These are phyloP conservation scores for Amaranthus cruentus DNA, from an alignment of 148 eudicot genomes.

Conservation along the genomic window DNA sequence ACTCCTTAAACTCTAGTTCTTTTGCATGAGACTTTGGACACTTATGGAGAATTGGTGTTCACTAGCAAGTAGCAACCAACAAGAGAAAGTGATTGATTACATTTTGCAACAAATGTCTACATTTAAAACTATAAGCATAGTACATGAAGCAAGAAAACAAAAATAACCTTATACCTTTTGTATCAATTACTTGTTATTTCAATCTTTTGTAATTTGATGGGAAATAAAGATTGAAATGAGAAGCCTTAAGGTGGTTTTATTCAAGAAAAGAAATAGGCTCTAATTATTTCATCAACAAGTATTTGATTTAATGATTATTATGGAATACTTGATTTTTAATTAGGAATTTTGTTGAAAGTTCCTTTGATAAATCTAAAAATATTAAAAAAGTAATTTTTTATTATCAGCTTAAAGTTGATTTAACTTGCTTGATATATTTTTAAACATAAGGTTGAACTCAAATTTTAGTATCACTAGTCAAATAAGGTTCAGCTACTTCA, in stretches of 20 bases:
- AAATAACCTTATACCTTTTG: neutral
- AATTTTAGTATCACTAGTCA: no score
- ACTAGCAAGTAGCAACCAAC: neutral
- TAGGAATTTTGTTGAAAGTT: no score
- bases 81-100: constrained; percentile 20
- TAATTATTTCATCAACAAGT: neutral
- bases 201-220: no score
- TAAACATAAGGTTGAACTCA: no score
- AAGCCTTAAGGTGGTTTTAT: neutral
- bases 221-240: neutral
- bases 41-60: constrained; percentile 4
- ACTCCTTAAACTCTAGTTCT: constrained; percentile 24
- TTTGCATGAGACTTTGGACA: constrained; percentile 24
- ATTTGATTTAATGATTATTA: no score
- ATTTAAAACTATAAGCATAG: neutral
- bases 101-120: constrained; percentile 15
- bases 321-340: no score
- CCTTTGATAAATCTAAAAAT: no score
- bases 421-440: no score
- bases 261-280: neutral
- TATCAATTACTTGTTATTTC: no score
- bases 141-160: neutral
- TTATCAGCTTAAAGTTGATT: no score
- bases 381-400: no score
- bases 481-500: no score